These are phyloP conservation scores for Rubroshorea leprosula DNA, from an alignment of 345 rosid species.

Conservation along the genomic window DNA sequence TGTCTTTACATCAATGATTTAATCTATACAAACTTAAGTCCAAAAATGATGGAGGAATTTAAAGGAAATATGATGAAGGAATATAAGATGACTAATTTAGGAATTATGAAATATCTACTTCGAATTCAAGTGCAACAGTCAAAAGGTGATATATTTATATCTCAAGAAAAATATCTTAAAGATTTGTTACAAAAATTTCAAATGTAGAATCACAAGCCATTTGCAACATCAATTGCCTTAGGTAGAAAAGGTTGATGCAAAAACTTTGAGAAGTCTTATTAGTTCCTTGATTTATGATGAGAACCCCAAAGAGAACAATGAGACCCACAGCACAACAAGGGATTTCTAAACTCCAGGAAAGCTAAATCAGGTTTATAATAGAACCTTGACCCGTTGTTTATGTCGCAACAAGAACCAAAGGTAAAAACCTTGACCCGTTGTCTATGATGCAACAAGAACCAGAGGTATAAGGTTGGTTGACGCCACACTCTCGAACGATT, in stretches of 20 bases:
- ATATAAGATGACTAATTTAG: not conserved
- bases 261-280: not conserved
- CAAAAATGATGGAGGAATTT: not conserved
- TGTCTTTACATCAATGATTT: not conserved
- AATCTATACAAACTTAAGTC: not conserved
- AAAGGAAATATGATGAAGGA: not conserved
- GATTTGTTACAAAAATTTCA: not conserved
- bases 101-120: not conserved
- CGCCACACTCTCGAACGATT: too few species aligned
- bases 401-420: too few species aligned
- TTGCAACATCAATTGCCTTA: not conserved
- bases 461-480: too few species aligned
- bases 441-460: too few species aligned
- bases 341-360: too few species aligned
- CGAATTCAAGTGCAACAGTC: not conserved
- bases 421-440: too few species aligned
- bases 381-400: too few species aligned
- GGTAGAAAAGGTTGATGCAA: not conserved
- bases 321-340: too few species aligned
- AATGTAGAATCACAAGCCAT: not conserved
- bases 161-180: conserved; percentile 6
- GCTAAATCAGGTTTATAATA: too few species aligned
- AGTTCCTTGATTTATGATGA: not conserved
- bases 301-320: too few species aligned
- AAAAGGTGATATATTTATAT: not conserved